These are phyloP conservation scores for Tetracladium setigerum DNA, from an alignment of 495 filamentous ascomycete genomes.

Conservation along the genomic window DNA sequence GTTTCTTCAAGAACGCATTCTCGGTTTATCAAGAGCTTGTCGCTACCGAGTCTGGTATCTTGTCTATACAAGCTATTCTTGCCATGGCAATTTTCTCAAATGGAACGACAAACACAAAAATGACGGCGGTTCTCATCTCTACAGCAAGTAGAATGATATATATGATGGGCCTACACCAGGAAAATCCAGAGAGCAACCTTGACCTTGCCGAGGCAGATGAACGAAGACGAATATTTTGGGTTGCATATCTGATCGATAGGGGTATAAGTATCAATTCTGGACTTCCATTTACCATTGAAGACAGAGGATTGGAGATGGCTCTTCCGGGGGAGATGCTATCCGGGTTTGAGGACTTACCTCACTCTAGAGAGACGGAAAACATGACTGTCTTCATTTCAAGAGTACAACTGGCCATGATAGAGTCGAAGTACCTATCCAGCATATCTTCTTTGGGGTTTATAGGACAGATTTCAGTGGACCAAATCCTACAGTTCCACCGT, in stretches of 20 bases:
- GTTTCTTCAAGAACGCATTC: constrained; percentile 92
- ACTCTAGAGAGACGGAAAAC: too few species aligned
- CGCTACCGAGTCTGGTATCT: constrained; percentile 83
- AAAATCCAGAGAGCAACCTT: constrained; percentile 78
- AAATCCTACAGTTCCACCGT: too few species aligned
- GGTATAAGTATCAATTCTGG: constrained; percentile 88
- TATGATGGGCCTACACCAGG: constrained; percentile 90
- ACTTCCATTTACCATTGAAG: too few species aligned
- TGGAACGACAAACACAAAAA: constrained; percentile 91
- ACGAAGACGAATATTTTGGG: constrained; percentile 94
- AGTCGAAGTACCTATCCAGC: too few species aligned
- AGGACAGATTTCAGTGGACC: too few species aligned
- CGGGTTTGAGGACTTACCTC: too few species aligned
- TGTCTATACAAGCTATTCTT: constrained; percentile 83
- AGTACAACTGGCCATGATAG: too few species aligned
- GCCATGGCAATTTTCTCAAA: constrained; percentile 94
- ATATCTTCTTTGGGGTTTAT: too few species aligned
- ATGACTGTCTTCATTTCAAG: too few species aligned
- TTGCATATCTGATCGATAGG: constrained; percentile 90
- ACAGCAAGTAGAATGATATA: constrained; percentile 89
- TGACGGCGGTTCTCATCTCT: constrained; percentile 81
- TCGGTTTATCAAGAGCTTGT: constrained; percentile 82
- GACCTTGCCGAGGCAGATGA: constrained; percentile 85
- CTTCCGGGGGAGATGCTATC: too few species aligned
- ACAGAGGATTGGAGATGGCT: too few species aligned